These are phyloP conservation scores for Articulospora tetracladia DNA, from an alignment of 495 filamentous ascomycete genomes.

Conservation along the genomic window DNA sequence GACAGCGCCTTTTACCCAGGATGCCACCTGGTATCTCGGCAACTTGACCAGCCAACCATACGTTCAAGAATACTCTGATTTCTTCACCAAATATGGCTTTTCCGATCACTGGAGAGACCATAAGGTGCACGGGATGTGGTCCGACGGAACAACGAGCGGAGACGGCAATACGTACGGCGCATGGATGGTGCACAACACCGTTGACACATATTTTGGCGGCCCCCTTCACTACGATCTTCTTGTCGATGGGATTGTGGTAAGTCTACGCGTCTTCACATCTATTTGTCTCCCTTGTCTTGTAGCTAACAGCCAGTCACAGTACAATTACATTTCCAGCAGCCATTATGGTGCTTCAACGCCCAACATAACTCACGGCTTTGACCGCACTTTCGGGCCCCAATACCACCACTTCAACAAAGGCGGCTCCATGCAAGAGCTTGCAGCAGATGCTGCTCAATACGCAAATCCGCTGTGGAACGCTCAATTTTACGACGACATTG, in stretches of 20 bases:
- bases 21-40: neutral
- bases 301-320: neutral
- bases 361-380: neutral
- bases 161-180: neutral
- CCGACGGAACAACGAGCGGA: neutral
- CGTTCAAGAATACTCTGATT: neutral
- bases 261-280: neutral
- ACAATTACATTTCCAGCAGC: neutral
- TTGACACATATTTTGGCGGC: neutral
- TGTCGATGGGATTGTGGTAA: neutral
- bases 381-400: neutral
- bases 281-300: neutral
- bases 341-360: neutral
- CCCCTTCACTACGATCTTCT: neutral
- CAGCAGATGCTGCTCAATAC: neutral
- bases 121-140: neutral
- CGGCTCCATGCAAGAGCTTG: neutral
- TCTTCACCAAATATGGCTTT: neutral
- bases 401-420: neutral
- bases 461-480: neutral
- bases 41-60: neutral
- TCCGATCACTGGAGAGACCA: neutral
- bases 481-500: neutral
- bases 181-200: neutral
- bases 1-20: neutral